Percentiles rank a stretch among this genome's conserved stretches.
These are phyloP conservation scores for Cylindrotheca fusiformis DNA, from an alignment of 108 stramenopile species.

Conservation along the genomic window DNA sequence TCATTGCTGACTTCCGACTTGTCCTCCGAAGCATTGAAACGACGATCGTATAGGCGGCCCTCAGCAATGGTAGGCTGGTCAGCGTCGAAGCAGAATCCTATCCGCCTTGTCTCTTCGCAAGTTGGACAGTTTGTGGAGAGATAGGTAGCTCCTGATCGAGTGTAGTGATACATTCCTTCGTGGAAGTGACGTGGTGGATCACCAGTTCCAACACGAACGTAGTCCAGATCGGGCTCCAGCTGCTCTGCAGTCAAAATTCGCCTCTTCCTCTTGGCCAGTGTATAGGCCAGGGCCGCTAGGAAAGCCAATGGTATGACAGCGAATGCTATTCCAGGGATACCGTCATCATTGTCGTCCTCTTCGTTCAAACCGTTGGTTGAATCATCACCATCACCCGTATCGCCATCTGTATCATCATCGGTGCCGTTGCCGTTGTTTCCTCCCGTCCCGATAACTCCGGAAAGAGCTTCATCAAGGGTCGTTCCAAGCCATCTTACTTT, in stretches of 20 bases:
- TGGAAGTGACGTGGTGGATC: slow-evolving; percentile 51
- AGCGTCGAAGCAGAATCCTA: slow-evolving; percentile 13
- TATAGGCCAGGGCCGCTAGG: background rate
- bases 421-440: background rate
- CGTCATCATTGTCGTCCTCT: slow-evolving; percentile 1
- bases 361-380: background rate
- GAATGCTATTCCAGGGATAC: background rate
- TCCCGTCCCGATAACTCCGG: slow-evolving; percentile 7
- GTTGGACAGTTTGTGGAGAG: slow-evolving; percentile 42
- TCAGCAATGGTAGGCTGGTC: slow-evolving; percentile 32
- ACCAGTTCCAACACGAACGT: slow-evolving; percentile 36
- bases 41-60: slow-evolving; percentile 13
- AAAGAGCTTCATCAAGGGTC: slow-evolving; percentile 18
- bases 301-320: slow-evolving; percentile 15
- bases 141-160: slow-evolving; percentile 39
- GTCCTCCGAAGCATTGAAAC: slow-evolving; percentile 13
- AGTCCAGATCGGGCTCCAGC: slow-evolving; percentile 4
- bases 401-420: background rate
- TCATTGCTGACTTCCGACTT: slow-evolving; percentile 6
- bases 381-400: background rate
- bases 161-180: slow-evolving; percentile 50
- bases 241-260: slow-evolving; percentile 5
- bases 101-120: slow-evolving; percentile 35
- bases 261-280: slow-evolving; percentile 8
- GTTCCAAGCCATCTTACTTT: slow-evolving; percentile 30